Conservation (phyloP, 2,329 filamentous ascomycete genomes). For the Talaromyces sp. region DNA sequence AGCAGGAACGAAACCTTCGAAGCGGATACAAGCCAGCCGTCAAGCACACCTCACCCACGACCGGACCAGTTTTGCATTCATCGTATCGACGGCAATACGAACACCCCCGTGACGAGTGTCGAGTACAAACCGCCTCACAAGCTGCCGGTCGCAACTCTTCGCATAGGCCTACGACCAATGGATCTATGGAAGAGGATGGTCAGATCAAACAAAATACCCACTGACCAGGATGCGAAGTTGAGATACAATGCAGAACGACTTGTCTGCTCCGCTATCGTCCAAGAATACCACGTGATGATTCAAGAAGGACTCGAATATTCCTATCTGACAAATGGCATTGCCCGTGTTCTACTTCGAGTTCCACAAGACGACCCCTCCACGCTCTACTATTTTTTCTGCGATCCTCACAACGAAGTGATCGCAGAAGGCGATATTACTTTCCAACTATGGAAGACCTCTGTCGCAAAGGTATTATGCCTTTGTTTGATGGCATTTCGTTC, state of each 20-base stretch:
- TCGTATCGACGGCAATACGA: slow-evolving; percentile 16
- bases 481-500: slow-evolving; percentile 20
- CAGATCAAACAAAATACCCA: slow-evolving; percentile 14
- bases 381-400: slow-evolving; percentile 30
- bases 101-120: slow-evolving; percentile 17
- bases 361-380: slow-evolving; percentile 24
- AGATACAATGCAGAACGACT: slow-evolving; percentile 27
- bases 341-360: slow-evolving; percentile 23
- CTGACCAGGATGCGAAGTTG: slow-evolving; percentile 17
- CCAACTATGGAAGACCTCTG: slow-evolving; percentile 13
- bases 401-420: slow-evolving; percentile 22
- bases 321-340: slow-evolving; percentile 28
- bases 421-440: neutral
- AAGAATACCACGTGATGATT: slow-evolving; percentile 37
- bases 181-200: slow-evolving; percentile 24
- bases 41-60: slow-evolving; percentile 10
- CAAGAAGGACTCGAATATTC: slow-evolving; percentile 30
- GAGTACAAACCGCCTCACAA: slow-evolving; percentile 29
- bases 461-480: slow-evolving; percentile 23
- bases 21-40: slow-evolving; percentile 6
- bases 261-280: slow-evolving; percentile 21
- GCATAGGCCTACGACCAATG: slow-evolving; percentile 18
- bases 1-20: neutral
- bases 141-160: slow-evolving; percentile 18
- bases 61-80: slow-evolving; percentile 28